Evolutionary conservation across 2,329 filamentous ascomycete species (phyloP).

Genomic region (Lachnellula subtilissima): DNA sequence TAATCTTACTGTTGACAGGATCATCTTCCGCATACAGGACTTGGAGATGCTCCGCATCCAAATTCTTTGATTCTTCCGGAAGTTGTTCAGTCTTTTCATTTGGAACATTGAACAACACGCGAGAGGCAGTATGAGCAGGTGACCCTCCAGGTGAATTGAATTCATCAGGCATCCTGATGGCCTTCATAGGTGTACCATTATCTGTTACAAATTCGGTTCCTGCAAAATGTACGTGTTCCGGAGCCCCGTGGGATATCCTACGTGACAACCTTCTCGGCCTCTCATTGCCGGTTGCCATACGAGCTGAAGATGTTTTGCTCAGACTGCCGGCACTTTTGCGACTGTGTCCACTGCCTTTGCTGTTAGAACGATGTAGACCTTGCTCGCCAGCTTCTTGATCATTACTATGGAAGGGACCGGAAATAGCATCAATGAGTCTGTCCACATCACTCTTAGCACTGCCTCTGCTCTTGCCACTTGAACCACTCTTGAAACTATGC

Average conservation of each 20-base stretch:
- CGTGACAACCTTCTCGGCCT: constrained; percentile 12
- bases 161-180: constrained; percentile 44
- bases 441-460: constrained; percentile 61
- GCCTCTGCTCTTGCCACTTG: constrained; percentile 28
- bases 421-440: constrained; percentile 66
- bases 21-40: constrained; percentile 85
- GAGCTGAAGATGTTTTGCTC: constrained; percentile 1
- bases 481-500: constrained; percentile 25
- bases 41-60: constrained; percentile 29
- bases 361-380: constrained; percentile 16
- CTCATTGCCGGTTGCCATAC: background rate
- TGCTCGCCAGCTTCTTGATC: constrained; percentile 31
- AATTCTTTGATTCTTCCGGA: constrained; percentile 1
- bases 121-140: constrained; percentile 8
- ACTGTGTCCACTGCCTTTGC: constrained; percentile 18
- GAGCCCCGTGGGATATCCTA: constrained; percentile 19
- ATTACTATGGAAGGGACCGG: constrained; percentile 49
- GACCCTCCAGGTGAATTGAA: constrained; percentile 12
- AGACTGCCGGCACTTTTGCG: constrained; percentile 17
- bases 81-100: background rate
- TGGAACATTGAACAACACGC: constrained; percentile 19
- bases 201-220: constrained; percentile 37
- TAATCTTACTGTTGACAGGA: constrained; percentile 77
- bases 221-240: constrained; percentile 21
- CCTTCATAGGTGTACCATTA: constrained; percentile 39